Conservation (phyloP, 2,329 filamentous ascomycete genomes). For the Cercospora sp. region DNA sequence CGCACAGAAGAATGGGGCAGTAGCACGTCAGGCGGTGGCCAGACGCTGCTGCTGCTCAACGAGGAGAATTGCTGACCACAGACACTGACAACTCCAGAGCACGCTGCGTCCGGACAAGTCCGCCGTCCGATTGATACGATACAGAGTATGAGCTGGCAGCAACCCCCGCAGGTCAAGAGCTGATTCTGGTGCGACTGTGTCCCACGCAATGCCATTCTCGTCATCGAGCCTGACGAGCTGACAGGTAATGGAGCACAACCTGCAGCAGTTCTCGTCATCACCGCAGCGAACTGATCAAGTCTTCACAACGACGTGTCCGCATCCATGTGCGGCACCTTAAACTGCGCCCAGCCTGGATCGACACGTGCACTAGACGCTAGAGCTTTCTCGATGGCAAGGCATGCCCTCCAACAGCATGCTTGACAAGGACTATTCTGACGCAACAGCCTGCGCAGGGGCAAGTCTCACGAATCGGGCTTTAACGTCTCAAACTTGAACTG, state of each 20-base stretch:
- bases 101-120: slow-evolving; percentile 1
- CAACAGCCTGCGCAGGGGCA: background rate
- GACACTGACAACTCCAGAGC: background rate
- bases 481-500: background rate
- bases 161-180: background rate
- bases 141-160: background rate
- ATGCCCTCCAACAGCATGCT: background rate
- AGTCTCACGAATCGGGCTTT: background rate
- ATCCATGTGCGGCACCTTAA: background rate
- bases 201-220: background rate
- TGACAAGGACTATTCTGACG: background rate
- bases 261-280: background rate
- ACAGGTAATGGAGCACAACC: background rate
- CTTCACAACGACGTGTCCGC: background rate
- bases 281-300: background rate
- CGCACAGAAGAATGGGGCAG: background rate
- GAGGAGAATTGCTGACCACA: background rate
- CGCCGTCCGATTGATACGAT: background rate
- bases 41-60: background rate
- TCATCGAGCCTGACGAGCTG: background rate
- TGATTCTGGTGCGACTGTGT: background rate
- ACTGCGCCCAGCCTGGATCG: background rate
- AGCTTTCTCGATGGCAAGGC: background rate
- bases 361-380: background rate
- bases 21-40: background rate